A percentile compares a stretch with the other conserved stretches of the same genome.
Conservation (phyloP, 371 early-diverging fungal species). For the Gilbertella persicaria region DNA sequence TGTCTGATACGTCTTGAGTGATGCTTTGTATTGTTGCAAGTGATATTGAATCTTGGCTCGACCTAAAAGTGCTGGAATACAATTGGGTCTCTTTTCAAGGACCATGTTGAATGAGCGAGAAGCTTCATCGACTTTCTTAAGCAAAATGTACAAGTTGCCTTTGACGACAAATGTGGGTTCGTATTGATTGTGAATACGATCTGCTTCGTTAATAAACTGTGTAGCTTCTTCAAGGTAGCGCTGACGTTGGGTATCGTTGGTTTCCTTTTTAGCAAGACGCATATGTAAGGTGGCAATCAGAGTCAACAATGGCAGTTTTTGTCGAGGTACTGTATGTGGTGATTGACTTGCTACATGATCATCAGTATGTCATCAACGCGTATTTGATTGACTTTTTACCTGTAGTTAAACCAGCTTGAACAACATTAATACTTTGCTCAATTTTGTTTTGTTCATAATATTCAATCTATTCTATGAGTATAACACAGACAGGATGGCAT, state of each 20-base stretch:
- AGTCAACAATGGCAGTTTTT: slow-evolving; percentile 67
- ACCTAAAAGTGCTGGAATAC: slow-evolving; percentile 82
- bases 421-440: slow-evolving; percentile 61
- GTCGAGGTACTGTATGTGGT: slow-evolving; percentile 57
- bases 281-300: slow-evolving; percentile 68
- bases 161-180: slow-evolving; percentile 72
- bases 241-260: slow-evolving; percentile 46
- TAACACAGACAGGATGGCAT: not conserved
- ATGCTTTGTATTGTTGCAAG: slow-evolving; percentile 57
- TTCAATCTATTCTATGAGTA: slow-evolving; percentile 57
- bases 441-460: slow-evolving; percentile 70
- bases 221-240: slow-evolving; percentile 66
- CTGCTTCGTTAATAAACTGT: slow-evolving; percentile 70
- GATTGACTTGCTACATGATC: slow-evolving; percentile 34
- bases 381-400: slow-evolving; percentile 30
- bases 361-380: too few species aligned
- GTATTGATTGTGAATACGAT: slow-evolving; percentile 70
- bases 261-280: slow-evolving; percentile 56
- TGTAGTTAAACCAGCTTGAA: slow-evolving; percentile 62
- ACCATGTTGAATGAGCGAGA: slow-evolving; percentile 68
- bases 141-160: slow-evolving; percentile 62
- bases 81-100: slow-evolving; percentile 58
- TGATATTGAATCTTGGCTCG: slow-evolving; percentile 66
- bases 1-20: slow-evolving; percentile 75
- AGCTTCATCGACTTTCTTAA: slow-evolving; percentile 68